Percentiles rank a stretch among this genome's conserved stretches.
These are phyloP conservation scores for Fusarium sp. DNA, from an alignment of 2,329 filamentous ascomycete genomes.

Conservation along the genomic window DNA sequence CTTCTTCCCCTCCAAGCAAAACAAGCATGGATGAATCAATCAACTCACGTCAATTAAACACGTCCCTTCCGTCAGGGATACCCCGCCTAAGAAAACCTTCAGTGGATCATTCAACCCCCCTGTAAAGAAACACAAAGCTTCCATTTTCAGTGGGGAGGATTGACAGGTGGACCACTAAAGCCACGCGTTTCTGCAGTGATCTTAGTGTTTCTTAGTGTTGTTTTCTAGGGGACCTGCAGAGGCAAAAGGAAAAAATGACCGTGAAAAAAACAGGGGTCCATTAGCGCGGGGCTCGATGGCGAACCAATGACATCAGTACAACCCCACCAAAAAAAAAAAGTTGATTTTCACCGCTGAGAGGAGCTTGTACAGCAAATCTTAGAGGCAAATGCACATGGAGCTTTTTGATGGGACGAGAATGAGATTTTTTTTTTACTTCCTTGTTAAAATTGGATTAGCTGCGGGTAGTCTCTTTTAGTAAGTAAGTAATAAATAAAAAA, in stretches of 20 bases:
- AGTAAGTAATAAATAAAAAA: slow-evolving; percentile 33
- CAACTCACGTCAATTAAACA: slow-evolving; percentile 34
- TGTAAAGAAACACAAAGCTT: slow-evolving; percentile 33
- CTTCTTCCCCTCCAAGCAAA: background rate
- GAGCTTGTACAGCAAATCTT: slow-evolving; percentile 26
- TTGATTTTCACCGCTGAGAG: slow-evolving; percentile 42
- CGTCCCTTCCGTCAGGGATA: slow-evolving; percentile 23
- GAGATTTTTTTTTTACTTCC: slow-evolving; percentile 15
- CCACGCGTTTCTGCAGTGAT: slow-evolving; percentile 22
- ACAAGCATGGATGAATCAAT: background rate
- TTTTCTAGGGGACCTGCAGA: slow-evolving; percentile 29
- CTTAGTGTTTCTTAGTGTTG: too few relatives aligned
- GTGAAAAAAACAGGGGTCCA: slow-evolving; percentile 41
- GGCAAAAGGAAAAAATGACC: slow-evolving; percentile 28
- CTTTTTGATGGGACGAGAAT: slow-evolving; percentile 16
- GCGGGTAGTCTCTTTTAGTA: slow-evolving; percentile 13
- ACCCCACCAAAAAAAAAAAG: slow-evolving; percentile 44
- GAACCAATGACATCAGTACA: slow-evolving; percentile 48
- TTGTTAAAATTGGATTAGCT: slow-evolving; percentile 8
- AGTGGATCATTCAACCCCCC: slow-evolving; percentile 20
- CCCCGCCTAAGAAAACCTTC: slow-evolving; percentile 33
- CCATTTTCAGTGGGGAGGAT: slow-evolving; percentile 33
- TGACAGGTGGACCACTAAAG: slow-evolving; percentile 34
- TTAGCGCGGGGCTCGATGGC: slow-evolving; percentile 26
- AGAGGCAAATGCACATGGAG: slow-evolving; percentile 11